These are phyloP conservation scores for Chimonanthus salicifolius DNA, from an alignment of 164 flowering plant genomes.

Conservation along the genomic window DNA sequence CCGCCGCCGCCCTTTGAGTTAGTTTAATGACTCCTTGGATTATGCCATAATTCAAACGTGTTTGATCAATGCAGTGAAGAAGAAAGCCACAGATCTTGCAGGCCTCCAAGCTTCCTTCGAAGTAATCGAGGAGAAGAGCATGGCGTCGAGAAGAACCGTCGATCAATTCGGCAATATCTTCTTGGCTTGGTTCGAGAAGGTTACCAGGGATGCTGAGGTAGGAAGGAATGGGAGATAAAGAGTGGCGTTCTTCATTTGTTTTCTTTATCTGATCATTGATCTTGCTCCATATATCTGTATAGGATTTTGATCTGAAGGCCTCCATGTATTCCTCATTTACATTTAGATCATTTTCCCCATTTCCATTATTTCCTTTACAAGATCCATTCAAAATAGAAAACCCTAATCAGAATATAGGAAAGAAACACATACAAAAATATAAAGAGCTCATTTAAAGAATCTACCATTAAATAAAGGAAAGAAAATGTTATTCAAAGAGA, in stretches of 20 bases:
- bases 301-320: slow-evolving; percentile 78
- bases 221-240: slow-evolving; percentile 7
- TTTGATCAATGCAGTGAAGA: slow-evolving; percentile 45
- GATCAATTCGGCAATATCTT: slow-evolving; percentile 30
- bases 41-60: slow-evolving; percentile 30
- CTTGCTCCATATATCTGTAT: slow-evolving; percentile 50
- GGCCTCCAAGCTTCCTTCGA: slow-evolving; percentile 53
- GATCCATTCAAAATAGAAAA: too few species aligned
- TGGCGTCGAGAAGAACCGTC: slow-evolving; percentile 22
- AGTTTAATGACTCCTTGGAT: slow-evolving; percentile 36
- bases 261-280: slow-evolving; percentile 33
- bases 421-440: too few species aligned
- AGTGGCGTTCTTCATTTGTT: neutral
- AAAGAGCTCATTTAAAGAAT: too few species aligned
- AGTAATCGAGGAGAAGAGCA: slow-evolving; percentile 45
- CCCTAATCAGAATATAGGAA: too few species aligned
- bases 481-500: too few species aligned
- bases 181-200: slow-evolving; percentile 55
- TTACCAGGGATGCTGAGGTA: slow-evolving; percentile 26
- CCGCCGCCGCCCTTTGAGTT: neutral
- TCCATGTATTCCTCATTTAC: slow-evolving; percentile 66
- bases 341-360: slow-evolving; percentile 26
- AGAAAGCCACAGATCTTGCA: slow-evolving; percentile 44
- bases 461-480: too few species aligned
- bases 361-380: too few species aligned